A percentile compares a stretch with the other conserved stretches of the same genome.
These are phyloP conservation scores for Aspergillus haitiensis DNA, from an alignment of 495 filamentous ascomycete genomes.

Conservation along the genomic window DNA sequence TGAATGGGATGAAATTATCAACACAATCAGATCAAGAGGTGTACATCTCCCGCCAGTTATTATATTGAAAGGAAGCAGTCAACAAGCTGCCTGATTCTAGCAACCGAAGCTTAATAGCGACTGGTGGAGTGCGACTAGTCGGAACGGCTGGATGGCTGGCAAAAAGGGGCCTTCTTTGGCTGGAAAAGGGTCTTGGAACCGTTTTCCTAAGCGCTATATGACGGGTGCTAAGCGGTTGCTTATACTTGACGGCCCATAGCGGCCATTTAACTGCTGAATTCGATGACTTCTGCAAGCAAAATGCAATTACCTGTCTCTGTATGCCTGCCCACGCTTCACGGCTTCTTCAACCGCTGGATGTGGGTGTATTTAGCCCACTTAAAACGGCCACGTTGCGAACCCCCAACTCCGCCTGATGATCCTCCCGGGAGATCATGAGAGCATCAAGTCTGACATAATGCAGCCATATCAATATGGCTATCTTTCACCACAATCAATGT, in stretches of 20 bases:
- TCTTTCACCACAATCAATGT: too few relatives aligned
- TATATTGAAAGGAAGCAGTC: not conserved
- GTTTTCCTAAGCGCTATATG: slow-evolving; percentile 13
- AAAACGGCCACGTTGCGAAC: too few relatives aligned
- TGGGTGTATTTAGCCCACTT: slow-evolving; percentile 28
- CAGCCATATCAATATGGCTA: too few relatives aligned
- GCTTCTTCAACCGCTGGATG: slow-evolving; percentile 33
- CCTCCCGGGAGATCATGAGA: too few relatives aligned
- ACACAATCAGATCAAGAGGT: not conserved
- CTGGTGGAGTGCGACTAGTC: slow-evolving; percentile 16
- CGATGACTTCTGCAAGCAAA: slow-evolving; percentile 19
- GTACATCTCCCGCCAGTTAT: not conserved
- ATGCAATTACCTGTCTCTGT: slow-evolving; percentile 26
- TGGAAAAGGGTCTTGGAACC: slow-evolving; percentile 27
- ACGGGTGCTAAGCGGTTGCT: slow-evolving; percentile 26
- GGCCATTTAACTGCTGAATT: slow-evolving; percentile 28
- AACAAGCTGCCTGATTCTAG: not conserved
- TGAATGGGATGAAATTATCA: slow-evolving; percentile 18
- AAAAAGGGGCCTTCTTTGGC: slow-evolving; percentile 21
- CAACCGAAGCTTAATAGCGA: slow-evolving; percentile 20
- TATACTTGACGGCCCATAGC: slow-evolving; percentile 30
- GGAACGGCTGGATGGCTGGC: slow-evolving; percentile 21
- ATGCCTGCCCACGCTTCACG: slow-evolving; percentile 31
- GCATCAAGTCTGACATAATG: too few relatives aligned
- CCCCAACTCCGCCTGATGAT: too few relatives aligned